Percentiles rank a stretch among this genome's conserved stretches.
phyloP scores from a whole-genome alignment of 1,284 basidiomycete species.

The Boletellus deceptivus region DNA sequence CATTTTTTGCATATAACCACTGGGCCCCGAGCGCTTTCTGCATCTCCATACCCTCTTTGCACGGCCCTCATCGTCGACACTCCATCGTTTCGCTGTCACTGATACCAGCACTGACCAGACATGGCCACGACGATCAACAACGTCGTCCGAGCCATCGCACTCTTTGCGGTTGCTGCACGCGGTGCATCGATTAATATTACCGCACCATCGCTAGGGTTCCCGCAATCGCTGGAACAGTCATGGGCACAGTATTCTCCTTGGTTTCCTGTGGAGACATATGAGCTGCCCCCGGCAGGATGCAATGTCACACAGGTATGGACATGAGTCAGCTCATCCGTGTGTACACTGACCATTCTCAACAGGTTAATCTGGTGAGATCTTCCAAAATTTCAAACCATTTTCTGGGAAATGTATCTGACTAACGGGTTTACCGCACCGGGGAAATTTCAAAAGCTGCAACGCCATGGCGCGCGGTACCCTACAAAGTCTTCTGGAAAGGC shows the following conservation, averaged over 20 bases:
- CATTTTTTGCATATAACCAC: too few species aligned
- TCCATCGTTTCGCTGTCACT: background rate
- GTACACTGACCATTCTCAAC: too few species aligned
- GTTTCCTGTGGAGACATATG: slow-evolving; percentile 15
- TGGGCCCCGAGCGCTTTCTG: too few species aligned
- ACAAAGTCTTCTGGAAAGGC: slow-evolving; percentile 45
- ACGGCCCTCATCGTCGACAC: too few species aligned
- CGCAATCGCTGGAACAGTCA: slow-evolving; percentile 11
- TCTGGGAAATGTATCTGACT: background rate
- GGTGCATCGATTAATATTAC: slow-evolving; percentile 10
- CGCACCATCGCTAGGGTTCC: slow-evolving; percentile 12
- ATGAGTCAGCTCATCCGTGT: background rate
- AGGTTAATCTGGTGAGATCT: slow-evolving; percentile 19
- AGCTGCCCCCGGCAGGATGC: slow-evolving; percentile 12
- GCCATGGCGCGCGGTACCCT: slow-evolving; percentile 81
- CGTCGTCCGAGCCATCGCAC: background rate
- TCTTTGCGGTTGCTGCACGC: slow-evolving; percentile 3
- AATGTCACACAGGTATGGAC: slow-evolving; percentile 18
- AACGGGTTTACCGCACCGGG: background rate
- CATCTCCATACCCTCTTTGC: too few species aligned
- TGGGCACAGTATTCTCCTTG: slow-evolving; percentile 19
- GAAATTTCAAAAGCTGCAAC: slow-evolving; percentile 55
- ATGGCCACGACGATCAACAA: background rate
- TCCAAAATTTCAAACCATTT: background rate
- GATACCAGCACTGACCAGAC: background rate